Evolutionary conservation across 2,329 filamentous ascomycete genomes (phyloP).

Genomic region (Chrysosporium queenslandicum): DNA sequence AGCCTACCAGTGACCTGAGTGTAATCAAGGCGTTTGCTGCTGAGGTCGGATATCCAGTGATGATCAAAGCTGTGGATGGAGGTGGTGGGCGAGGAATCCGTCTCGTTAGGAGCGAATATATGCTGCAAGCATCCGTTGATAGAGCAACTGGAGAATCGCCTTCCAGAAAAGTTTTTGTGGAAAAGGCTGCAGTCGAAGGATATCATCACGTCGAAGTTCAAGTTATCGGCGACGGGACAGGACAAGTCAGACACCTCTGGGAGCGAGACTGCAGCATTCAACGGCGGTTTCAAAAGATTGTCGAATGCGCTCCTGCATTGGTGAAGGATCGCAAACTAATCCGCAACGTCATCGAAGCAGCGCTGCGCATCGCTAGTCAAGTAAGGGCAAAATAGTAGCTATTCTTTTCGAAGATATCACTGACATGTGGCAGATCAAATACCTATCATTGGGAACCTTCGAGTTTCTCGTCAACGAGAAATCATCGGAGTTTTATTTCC

Average conservation of each 20-base stretch:
- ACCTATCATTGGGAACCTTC: conserved; percentile 53
- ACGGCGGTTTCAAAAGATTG: conserved; percentile 51
- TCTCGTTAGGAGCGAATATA: conserved; percentile 38
- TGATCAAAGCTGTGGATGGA: conserved; percentile 57
- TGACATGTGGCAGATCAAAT: conserved; percentile 36
- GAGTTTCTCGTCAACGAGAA: conserved; percentile 51
- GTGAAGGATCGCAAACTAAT: conserved; percentile 40
- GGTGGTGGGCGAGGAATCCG: conserved; percentile 53
- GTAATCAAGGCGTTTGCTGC: conserved; percentile 50
- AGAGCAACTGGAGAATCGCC: conserved; percentile 49
- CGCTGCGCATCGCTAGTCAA: conserved; percentile 43
- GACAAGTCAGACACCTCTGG: conserved; percentile 47
- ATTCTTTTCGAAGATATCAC: not conserved
- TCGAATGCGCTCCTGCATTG: conserved; percentile 50
- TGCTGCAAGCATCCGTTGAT: conserved; percentile 40
- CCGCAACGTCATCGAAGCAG: conserved; percentile 43
- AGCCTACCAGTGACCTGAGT: conserved; percentile 35
- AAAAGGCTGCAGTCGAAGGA: conserved; percentile 53
- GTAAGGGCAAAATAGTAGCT: conserved; percentile 26
- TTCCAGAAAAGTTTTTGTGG: conserved; percentile 47
- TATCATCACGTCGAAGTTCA: conserved; percentile 55
- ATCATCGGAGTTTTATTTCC: conserved; percentile 45
- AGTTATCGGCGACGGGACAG: conserved; percentile 47
- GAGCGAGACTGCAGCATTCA: conserved; percentile 54
- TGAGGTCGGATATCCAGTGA: conserved; percentile 44